Percentiles rank a stretch among this genome's conserved stretches.
Evolutionary conservation across 2,329 filamentous ascomycete genomes (phyloP).

Genomic region (Trichoderma polysporum): DNA sequence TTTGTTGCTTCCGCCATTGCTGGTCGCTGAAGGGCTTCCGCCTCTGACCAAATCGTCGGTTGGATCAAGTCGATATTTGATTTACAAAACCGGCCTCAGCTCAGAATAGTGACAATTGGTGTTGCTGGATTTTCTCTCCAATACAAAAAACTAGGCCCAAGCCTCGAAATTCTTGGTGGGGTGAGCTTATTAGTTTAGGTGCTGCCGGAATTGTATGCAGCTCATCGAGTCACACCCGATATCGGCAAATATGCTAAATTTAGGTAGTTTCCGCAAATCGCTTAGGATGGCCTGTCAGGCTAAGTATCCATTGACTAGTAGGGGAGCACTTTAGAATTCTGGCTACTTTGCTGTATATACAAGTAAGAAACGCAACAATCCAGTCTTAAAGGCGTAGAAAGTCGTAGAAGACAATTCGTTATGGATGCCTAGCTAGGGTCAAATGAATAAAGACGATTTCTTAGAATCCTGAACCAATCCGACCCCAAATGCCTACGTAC

Average conservation of each 20-base stretch:
- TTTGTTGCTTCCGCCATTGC: constrained; percentile 4
- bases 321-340: not conserved
- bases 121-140: constrained; percentile 2
- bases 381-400: not conserved
- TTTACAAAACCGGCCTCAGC: not conserved
- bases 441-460: not conserved
- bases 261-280: not conserved
- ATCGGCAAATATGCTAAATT: constrained; percentile 16
- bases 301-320: not conserved
- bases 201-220: not conserved
- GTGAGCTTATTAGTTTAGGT: not conserved
- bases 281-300: not conserved
- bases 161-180: constrained; percentile 14
- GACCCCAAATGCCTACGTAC: not conserved
- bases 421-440: not conserved
- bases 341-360: not conserved
- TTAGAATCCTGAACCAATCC: not conserved
- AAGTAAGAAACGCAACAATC: not conserved
- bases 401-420: not conserved
- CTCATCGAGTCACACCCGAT: constrained; percentile 19
- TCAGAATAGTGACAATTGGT: not conserved
- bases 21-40: constrained; percentile 9
- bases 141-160: not conserved
- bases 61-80: not conserved
- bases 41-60: constrained; percentile 3